Evolutionary conservation across 305 asterid species (phyloP).

Genomic region (Fraxinus platypoda): DNA sequence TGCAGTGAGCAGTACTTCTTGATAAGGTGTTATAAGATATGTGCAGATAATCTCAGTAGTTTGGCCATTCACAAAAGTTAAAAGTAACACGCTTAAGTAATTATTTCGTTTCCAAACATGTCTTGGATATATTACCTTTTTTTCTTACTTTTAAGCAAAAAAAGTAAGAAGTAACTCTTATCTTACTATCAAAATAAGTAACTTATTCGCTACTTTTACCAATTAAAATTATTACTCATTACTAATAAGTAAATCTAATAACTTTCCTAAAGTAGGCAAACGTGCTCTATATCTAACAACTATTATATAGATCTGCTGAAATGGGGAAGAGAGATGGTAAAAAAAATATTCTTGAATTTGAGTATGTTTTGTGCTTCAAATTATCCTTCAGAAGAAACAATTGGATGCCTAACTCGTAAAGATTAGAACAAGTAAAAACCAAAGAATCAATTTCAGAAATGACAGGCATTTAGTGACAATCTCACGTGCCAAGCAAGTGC

Average conservation of each 20-base stretch:
- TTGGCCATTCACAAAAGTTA: not conserved
- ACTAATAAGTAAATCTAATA: not conserved
- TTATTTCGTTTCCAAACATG: not conserved
- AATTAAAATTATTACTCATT: not conserved
- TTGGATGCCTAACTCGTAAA: not conserved
- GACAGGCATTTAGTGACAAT: not conserved
- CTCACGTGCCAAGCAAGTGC: not conserved
- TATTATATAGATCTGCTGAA: not conserved
- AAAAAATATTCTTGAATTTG: not conserved
- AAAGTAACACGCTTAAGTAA: not conserved
- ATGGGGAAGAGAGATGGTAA: not conserved
- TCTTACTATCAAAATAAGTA: not conserved
- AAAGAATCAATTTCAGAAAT: not conserved
- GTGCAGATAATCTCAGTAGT: not conserved
- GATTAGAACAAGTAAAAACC: not conserved
- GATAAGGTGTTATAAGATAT: not conserved
- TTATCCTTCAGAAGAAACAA: not conserved
- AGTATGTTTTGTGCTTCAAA: not conserved
- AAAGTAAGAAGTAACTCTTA: not conserved
- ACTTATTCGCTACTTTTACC: not conserved
- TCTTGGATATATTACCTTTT: not conserved
- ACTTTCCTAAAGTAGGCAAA: not conserved
- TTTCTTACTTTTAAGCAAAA: not conserved
- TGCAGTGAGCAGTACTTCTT: not conserved
- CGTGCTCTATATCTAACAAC: not conserved